Evolutionary conservation across 2,329 filamentous ascomycete genomes (phyloP), one percentile per base, ranked within the genome.

Genomic region (Aspergillus brasiliensis): DNA sequence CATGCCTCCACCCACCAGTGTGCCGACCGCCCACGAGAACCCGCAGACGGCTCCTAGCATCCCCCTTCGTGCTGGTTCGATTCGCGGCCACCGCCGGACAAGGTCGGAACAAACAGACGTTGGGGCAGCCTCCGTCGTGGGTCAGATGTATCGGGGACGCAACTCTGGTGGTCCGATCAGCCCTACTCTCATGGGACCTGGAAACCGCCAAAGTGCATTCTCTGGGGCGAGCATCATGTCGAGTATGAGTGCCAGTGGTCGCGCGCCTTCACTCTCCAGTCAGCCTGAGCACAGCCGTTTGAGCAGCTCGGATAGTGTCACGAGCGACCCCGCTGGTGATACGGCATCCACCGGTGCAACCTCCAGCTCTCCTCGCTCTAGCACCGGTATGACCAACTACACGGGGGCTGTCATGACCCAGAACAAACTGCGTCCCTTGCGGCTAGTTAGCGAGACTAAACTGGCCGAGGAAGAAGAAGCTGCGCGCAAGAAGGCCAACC

Each of bases 121-220:
- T 48, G 71, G 77, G 55, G 88, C 87, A 17, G 90, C 91, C 7
- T 86, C 84, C 61, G 85, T 96, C 28, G 89, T 97, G 51, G 91
- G 91, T 69, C 92, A 93, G 75, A 96, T 97, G 90, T 96, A 96
- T 79, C 89, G 88, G 70, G 89, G 89, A 13, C 85, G 77, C 19
- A 75, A 76, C 51, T 78, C 78, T 6, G 74, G 76, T 13, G 84
- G 89, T 21, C 82, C 72, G 53, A 79, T 79, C 81, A 86, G 75
- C 78, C 86, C 68, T 78, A 88, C 75, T 17, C 59, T 73, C 4
- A 72, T 78, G 64, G 75, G 74, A 7, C 74, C 74, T 37, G 74
- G 73, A n/a, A 76, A 74, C 3, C 74, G 75, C 7, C 75, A 78
- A 57, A 77, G 73, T 55, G 69, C 77, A 58, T 77, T 78, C 58